Base-by-base conservation (phyloP, 108 stramenopile species). In the Mayamaea pseudoterrestris region DNA sequence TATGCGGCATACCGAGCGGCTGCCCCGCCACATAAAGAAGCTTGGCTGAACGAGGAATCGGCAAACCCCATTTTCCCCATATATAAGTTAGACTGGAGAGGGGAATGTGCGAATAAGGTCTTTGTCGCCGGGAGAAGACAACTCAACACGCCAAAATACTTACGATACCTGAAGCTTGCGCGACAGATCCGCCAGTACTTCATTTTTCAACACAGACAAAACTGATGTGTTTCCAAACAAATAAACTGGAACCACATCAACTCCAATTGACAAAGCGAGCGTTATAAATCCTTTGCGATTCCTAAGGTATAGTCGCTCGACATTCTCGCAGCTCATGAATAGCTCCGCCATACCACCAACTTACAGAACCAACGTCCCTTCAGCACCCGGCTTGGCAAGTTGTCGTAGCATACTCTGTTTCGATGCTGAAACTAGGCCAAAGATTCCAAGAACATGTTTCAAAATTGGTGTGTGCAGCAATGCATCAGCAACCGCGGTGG, bases 301-400 rank as follows among this genome's bases (percentile, higher is more conserved):
- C 35, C 42, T 52, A 42, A 92, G 27, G 37, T 72, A 76, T 12
- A 87, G 30, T 12, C 70, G 53, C 36, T 87, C 90, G 31, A 79
- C 63, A 14, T 47, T 50, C 2, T 65, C 45, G 36, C 78, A 65
- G 28, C 47, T 65, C 25, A 81, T 71, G 61, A 91, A 91, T 26
- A 91, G 60, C 53, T 91, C 90, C n/a, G 82, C 84, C 35, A 87
- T 83, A 7, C 84, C 90, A 25, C 90, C 90, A 31, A 80, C 61
- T 49, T 79, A 87, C 17, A 91, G 53, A 26, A 78, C 71, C 5
- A 76, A 35, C 20, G 57, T 63, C 2, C 69, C 65, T 7, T 50
- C 34, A 17, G 56, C 35, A 5, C 69, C 71, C 24, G 40, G 22
- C 8, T 39, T 55, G 26, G 70, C 42, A 16, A 85, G 47, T 6